phyloP scores from a whole-genome alignment of 345 rosid species.

The Citrus medica region DNA sequence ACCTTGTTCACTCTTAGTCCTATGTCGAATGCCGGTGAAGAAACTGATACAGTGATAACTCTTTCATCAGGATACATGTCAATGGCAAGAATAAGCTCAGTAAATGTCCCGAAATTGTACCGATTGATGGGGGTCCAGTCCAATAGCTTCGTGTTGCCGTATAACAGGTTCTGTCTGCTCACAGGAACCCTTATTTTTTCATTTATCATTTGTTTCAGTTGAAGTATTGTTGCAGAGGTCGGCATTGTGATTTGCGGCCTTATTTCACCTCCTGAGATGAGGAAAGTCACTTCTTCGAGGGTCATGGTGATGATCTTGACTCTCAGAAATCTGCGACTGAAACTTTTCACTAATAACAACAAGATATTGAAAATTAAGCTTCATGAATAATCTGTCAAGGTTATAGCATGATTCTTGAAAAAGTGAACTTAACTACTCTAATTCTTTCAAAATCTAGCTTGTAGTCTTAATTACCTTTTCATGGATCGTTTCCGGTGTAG shows the following conservation, averaged over 20 bases:
- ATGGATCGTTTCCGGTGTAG: no score
- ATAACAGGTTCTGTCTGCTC: not conserved
- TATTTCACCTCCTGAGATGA: not conserved
- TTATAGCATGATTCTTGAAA: no score
- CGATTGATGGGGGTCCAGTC: not conserved
- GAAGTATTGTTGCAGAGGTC: not conserved
- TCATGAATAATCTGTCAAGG: no score
- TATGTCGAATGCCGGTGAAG: not conserved
- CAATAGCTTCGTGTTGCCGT: not conserved
- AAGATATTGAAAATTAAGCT: not conserved
- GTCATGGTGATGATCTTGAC: not conserved
- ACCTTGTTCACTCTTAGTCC: not conserved
- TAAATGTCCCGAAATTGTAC: not conserved
- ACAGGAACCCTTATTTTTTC: not conserved
- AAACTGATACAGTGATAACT: not conserved
- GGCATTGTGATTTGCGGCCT: slow-evolving; percentile 2
- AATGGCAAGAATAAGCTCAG: not conserved
- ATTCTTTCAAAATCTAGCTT: no score
- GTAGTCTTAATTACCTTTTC: no score
- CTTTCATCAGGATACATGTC: not conserved
- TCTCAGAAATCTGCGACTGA: not conserved
- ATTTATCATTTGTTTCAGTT: slow-evolving; percentile 6
- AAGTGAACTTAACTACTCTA: no score
- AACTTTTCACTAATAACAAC: no score
- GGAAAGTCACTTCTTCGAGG: not conserved